phyloP scores from a whole-genome alignment of 2,329 filamentous ascomycete species.

The Periglandula ipomoeae region DNA sequence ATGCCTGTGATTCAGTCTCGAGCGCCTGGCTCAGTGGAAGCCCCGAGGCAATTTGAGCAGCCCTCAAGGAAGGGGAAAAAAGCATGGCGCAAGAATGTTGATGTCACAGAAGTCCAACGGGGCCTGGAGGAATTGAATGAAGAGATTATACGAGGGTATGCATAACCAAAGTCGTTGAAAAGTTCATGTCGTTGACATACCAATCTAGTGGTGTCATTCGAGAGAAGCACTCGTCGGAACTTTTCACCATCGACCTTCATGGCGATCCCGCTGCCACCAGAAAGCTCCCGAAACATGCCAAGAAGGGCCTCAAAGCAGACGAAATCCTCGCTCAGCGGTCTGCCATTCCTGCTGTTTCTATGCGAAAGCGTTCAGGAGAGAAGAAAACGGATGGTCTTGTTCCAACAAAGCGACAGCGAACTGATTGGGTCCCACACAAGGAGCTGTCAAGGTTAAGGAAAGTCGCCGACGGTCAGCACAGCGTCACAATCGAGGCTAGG shows the following conservation, averaged over 20 bases:
- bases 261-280: slow-evolving; percentile 59
- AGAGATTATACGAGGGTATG: slow-evolving; percentile 82
- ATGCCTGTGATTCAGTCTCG: slow-evolving; percentile 47
- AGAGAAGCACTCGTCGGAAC: slow-evolving; percentile 72
- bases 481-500: slow-evolving; percentile 43
- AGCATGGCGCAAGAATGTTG: slow-evolving; percentile 97
- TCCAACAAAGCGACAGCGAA: slow-evolving; percentile 65
- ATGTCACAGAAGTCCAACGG: slow-evolving; percentile 74
- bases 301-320: slow-evolving; percentile 79
- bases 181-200: neutral
- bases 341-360: slow-evolving; percentile 66
- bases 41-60: slow-evolving; percentile 76
- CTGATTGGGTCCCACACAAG: slow-evolving; percentile 73
- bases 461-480: slow-evolving; percentile 65
- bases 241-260: slow-evolving; percentile 74
- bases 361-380: slow-evolving; percentile 64
- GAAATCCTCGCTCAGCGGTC: slow-evolving; percentile 85
- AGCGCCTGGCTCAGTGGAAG: slow-evolving; percentile 38
- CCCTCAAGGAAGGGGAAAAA: slow-evolving; percentile 96
- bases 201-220: slow-evolving; percentile 65
- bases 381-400: slow-evolving; percentile 67
- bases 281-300: slow-evolving; percentile 54
- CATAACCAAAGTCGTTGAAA: too few species aligned
- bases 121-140: slow-evolving; percentile 79
- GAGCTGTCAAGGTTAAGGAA: slow-evolving; percentile 70